Base-by-base conservation (phyloP, 2,329 filamentous ascomycete genomes). In the Calonectria montana region DNA sequence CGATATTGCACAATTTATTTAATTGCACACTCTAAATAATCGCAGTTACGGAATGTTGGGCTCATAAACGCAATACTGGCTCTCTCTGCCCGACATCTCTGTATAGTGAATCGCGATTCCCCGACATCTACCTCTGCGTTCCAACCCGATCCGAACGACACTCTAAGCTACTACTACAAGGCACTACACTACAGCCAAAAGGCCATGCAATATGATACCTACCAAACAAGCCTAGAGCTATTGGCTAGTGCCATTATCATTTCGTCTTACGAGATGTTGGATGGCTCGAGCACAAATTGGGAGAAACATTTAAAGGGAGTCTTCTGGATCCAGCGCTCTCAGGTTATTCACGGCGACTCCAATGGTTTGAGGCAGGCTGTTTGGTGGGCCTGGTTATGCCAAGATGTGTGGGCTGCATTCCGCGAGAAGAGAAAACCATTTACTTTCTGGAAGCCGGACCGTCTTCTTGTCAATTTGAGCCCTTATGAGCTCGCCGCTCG, bases 301-400 rank as follows among this genome's bases (percentile, higher is more conserved):
- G 88, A 92, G 75, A 83, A 89, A 2, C 90, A 92, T 77, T 82
- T 92, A 0, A 89, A 91, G 76, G 90, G 91, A 1, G 89, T 91
- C 2, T 92, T 92, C 76, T 92, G 90, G 89, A 92, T 92, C 47
- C 90, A 92, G 73, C 84, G 90, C 12, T 90, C 87, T 2, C 90
- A 91, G 70, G 85, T 90, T 47, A 90, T 91, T 57, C 85, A 92
- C 69, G 91, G 90, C 2, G 89, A 89, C 65, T 89, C 86, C 1
- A 87, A 87, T 1, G 89, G 89, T 0, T 80, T 92, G 0, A 84
- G 88, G 43, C 87, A 88, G 73, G 88, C 89, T 0, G 88, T 90
- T 0, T 92, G 90, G 91, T 93, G 91, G 91, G 87, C 88, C 0
- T 92, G 91, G 91, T 82, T 92, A 4, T 84, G 89, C 15, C 91